Evolutionary conservation across 495 filamentous ascomycete species (phyloP).

Genomic region (Pseudevernia furfuracea): DNA sequence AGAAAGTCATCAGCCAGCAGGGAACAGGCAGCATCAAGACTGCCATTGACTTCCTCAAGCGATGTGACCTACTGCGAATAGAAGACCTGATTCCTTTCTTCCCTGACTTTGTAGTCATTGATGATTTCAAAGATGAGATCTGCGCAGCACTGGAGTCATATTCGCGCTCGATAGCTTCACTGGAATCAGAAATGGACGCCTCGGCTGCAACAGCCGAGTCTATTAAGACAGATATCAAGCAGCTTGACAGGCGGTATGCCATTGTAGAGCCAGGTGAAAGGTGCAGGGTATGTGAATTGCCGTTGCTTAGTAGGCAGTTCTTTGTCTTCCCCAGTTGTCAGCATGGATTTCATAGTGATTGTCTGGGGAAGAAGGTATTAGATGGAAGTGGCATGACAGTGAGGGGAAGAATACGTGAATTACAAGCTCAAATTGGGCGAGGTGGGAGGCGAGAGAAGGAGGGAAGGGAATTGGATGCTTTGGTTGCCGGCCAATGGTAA

Average conservation of each 20-base stretch:
- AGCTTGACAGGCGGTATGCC: conserved; percentile 79
- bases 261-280: conserved; percentile 95
- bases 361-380: conserved; percentile 73
- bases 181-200: conserved; percentile 97
- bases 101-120: conserved; percentile 97
- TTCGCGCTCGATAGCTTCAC: conserved; percentile 72
- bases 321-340: conserved; percentile 93
- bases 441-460: conserved; percentile 70
- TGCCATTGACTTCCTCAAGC: conserved; percentile 87
- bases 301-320: conserved; percentile 81
- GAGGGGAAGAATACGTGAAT: conserved; percentile 68
- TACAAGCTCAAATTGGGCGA: conserved; percentile 70
- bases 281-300: conserved; percentile 80
- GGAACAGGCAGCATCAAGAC: conserved; percentile 73
- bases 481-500: conserved; percentile 76
- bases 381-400: conserved; percentile 48
- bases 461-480: conserved; percentile 77
- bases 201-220: conserved; percentile 76
- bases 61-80: conserved; percentile 85
- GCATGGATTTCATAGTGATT: conserved; percentile 94
- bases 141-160: conserved; percentile 90
- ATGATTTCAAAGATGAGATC: conserved; percentile 98
- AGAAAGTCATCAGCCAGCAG: conserved; percentile 78
- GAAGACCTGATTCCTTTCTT: conserved; percentile 98
- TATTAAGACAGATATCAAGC: conserved; percentile 78